Percentiles rank a stretch among this genome's conserved stretches.
These are phyloP conservation scores for Pleurotus djamor DNA, from an alignment of 768 basidiomycete species.

Conservation along the genomic window DNA sequence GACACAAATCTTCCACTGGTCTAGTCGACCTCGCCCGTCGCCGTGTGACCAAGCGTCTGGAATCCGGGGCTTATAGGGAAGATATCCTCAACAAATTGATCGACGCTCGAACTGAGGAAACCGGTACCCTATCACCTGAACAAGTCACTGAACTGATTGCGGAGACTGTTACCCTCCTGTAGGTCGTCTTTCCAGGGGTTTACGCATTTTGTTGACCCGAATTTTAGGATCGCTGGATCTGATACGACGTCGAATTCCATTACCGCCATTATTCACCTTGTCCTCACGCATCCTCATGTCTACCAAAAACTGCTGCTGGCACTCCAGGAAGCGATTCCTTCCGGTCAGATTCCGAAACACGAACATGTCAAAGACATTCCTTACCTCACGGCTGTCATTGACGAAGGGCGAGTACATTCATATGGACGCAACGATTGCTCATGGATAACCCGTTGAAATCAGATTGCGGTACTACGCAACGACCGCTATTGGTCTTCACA, in stretches of 20 bases:
- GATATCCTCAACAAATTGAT: slow-evolving; percentile 26
- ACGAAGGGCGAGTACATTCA: slow-evolving; percentile 19
- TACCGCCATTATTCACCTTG: slow-evolving; percentile 23
- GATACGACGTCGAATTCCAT: slow-evolving; percentile 30
- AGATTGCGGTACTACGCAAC: slow-evolving; percentile 31
- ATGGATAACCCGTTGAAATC: background rate
- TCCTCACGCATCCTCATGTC: slow-evolving; percentile 19
- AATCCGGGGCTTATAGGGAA: slow-evolving; percentile 14
- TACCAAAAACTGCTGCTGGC: slow-evolving; percentile 16
- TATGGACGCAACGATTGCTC: background rate
- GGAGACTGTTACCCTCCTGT: slow-evolving; percentile 26
- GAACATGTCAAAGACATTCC: slow-evolving; percentile 22
- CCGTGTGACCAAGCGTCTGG: slow-evolving; percentile 19
- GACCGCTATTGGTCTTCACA: slow-evolving; percentile 31
- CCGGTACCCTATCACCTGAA: slow-evolving; percentile 11
- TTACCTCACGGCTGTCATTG: slow-evolving; percentile 23
- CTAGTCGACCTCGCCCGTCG: slow-evolving; percentile 19
- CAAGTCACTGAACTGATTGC: slow-evolving; percentile 22
- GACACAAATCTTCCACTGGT: slow-evolving; percentile 17
- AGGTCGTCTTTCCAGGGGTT: slow-evolving; percentile 4
- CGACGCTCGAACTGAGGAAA: slow-evolving; percentile 13
- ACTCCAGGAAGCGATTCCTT: slow-evolving; percentile 12
- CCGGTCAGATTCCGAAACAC: slow-evolving; percentile 12
- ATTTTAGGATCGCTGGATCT: slow-evolving; percentile 27
- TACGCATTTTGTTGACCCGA: background rate